These are phyloP conservation scores for Xerocomus minutiporus DNA, from an alignment of 1,284 basidiomycete species.

Conservation along the genomic window DNA sequence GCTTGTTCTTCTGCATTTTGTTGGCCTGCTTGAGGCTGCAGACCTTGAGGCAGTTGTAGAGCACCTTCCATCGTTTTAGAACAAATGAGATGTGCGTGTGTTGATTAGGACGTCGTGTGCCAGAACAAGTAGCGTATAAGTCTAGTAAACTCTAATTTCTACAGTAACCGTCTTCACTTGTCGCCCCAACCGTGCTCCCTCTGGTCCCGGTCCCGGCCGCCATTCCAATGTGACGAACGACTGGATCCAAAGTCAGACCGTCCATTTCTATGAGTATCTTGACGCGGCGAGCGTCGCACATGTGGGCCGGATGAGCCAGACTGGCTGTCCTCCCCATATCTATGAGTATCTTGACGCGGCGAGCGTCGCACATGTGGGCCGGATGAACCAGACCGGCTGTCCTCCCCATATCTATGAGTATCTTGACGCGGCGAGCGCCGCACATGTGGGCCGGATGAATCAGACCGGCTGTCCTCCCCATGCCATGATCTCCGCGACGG, in stretches of 20 bases:
- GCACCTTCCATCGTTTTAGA: conserved; percentile 19
- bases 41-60: conserved; percentile 28
- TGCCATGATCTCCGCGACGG: conserved; percentile 14
- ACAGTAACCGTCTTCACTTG: background rate
- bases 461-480: conserved; percentile 1
- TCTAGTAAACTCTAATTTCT: conserved; percentile 2
- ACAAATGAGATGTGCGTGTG: background rate
- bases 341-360: conserved; percentile 2
- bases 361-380: conserved; percentile 1
- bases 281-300: conserved; percentile 7
- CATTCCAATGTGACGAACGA: conserved; percentile 3
- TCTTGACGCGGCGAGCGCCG: conserved; percentile 8
- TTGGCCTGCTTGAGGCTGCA: conserved; percentile 27
- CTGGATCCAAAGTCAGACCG: conserved; percentile 7
- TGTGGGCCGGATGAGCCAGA: background rate
- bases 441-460: background rate
- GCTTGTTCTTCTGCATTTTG: conserved; percentile 48
- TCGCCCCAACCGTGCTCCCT: conserved; percentile 9
- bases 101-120: conserved; percentile 1
- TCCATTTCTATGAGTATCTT: conserved; percentile 1
- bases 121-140: background rate
- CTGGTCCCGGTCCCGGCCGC: background rate
- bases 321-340: background rate
- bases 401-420: background rate
- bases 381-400: too few relatives aligned